Percentiles rank a stretch among this genome's conserved stretches.
phyloP scores from a whole-genome alignment of 352 stramenopile genomes.

The Globisporangium parvum region DNA sequence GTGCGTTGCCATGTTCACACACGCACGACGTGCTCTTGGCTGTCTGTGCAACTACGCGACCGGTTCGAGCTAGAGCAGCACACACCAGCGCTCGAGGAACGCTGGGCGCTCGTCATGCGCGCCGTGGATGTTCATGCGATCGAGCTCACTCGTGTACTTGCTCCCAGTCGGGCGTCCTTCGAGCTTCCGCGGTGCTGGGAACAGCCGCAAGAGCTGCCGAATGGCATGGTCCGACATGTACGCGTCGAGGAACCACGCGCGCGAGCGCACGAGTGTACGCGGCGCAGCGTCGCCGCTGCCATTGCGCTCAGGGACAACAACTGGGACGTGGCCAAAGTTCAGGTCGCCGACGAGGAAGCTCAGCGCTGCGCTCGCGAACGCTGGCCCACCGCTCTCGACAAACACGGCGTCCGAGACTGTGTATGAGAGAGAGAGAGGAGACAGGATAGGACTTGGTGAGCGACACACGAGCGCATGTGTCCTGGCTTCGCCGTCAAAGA shows the following conservation, averaged over 20 bases:
- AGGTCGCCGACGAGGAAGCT: conserved; percentile 43
- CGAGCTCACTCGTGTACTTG: conserved; percentile 32
- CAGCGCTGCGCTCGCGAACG: conserved; percentile 46
- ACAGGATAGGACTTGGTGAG: neutral
- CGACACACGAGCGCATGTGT: neutral
- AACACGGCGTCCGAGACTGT: conserved; percentile 71
- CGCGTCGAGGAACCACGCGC: conserved; percentile 60
- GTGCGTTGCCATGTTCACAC: neutral
- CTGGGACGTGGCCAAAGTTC: conserved; percentile 46
- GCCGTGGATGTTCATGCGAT: conserved; percentile 51
- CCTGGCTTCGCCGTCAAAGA: neutral
- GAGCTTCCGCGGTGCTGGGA: conserved; percentile 31
- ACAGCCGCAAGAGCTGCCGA: conserved; percentile 37
- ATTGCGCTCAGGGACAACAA: conserved; percentile 10
- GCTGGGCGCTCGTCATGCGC: conserved; percentile 42
- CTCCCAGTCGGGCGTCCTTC: conserved; percentile 44
- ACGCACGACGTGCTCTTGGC: too few species aligned
- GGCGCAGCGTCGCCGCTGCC: conserved; percentile 1
- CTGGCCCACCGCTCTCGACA: conserved; percentile 52
- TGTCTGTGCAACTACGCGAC: neutral
- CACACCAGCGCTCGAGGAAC: conserved; percentile 69
- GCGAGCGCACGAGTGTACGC: conserved; percentile 21
- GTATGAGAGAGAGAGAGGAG: neutral
- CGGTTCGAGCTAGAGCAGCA: conserved; percentile 35
- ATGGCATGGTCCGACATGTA: conserved; percentile 73